Evolutionary conservation across 2,329 filamentous ascomycete genomes (phyloP), one percentile per base, ranked within the genome.

Genomic region (Cladosporium halotolerans): DNA sequence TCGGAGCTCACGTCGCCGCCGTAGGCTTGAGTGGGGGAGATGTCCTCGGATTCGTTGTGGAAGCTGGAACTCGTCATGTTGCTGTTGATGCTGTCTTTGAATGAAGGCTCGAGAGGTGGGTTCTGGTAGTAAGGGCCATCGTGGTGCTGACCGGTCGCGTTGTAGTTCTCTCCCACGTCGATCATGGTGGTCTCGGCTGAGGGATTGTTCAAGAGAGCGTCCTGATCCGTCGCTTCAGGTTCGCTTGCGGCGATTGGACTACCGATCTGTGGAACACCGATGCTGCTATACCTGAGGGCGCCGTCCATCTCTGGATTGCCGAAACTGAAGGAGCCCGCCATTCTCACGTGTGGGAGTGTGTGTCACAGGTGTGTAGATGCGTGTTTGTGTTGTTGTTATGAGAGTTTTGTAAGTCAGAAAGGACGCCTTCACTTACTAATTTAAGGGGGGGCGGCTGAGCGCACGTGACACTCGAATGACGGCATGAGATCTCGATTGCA

Each of bases 91-190:
- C 11, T 36, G 7, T 11, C 4, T 18, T 38, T 32, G 13, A 43
- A 40, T 9, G 42, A 4, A 14, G 18, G 13, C 18, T 9, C 18
- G 39, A 51, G 16, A 7, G n/a, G 33, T 4, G 40, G 48, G 40
- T 44, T 40, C 31, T 28, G 13, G 32, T 23, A 51, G 48, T 51
- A 51, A 4, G 48, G 48, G 9, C 28, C 48, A 9, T 44, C 14
- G 31, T 33, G 40, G 6, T 23, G 6, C 18, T 43, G 40, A 38
- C n/a, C 18, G 14, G 13, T 3, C 13, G n/a, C 16, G 7, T 11
- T 19, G 39, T 51, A 51, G n/a, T 28, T 13, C 31, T 16, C 10
- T 9, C 13, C n/a, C 3, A 19, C 13, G 18, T 51, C 40, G 11
- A 31, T 31, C 48, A 51, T 43, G 48, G 36, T 14, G 14, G 39